A percentile compares a stretch with the other conserved stretches of the same genome.
Conservation (phyloP, 257 asterid species). For the Anisodus acutangulus region DNA sequence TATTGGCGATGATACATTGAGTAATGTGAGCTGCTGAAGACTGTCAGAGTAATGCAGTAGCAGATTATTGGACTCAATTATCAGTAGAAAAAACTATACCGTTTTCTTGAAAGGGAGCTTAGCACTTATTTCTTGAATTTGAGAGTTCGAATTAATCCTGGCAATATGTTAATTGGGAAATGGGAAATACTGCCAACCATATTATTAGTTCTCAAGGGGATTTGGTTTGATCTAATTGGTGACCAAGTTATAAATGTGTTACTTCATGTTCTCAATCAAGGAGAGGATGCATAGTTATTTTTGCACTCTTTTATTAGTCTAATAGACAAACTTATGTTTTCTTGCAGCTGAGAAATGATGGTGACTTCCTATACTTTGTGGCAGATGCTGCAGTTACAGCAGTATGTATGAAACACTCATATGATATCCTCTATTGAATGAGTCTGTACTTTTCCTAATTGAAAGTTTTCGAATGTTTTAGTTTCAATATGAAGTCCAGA, state of each 20-base stretch:
- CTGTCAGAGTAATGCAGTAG: not conserved
- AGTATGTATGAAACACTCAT: conserved; percentile 47
- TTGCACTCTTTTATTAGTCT: conserved; percentile 17
- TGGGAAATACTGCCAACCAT: not conserved
- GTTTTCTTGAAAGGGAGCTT: not conserved
- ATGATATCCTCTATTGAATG: not conserved
- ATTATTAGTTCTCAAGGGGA: not conserved
- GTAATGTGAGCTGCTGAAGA: not conserved
- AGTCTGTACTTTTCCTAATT: conserved; percentile 7
- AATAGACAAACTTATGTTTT: conserved; percentile 33
- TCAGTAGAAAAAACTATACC: not conserved
- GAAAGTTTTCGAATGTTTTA: conserved; percentile 44
- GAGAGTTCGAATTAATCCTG: not conserved
- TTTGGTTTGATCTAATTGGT: not conserved
- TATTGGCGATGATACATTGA: not conserved
- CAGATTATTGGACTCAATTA: not conserved
- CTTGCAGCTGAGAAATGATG: conserved; percentile 78
- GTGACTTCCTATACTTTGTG: conserved; percentile 84
- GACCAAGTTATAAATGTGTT: not conserved
- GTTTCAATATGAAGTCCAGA: conserved; percentile 97
- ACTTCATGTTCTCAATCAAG: not conserved
- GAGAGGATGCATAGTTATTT: conserved; percentile 16
- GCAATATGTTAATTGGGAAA: not conserved
- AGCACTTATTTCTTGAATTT: not conserved
- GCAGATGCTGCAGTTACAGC: conserved; percentile 97